Conservation (phyloP, 176 grass and related monocot species). For the Elymus sibiricus region DNA sequence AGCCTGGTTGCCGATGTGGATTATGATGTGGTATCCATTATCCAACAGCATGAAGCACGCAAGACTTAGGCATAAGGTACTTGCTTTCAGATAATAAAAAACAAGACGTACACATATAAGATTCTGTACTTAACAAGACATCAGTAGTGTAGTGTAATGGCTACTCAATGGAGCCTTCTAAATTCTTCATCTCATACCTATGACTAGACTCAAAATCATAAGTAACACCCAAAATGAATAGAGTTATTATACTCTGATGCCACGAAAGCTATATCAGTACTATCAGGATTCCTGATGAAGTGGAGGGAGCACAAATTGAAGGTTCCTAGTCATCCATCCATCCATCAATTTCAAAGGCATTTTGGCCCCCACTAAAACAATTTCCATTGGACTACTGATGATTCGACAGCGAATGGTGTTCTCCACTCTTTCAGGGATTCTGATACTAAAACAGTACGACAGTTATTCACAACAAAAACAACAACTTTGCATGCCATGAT, state of each 20-base stretch:
- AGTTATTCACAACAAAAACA: background rate
- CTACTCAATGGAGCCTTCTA: background rate
- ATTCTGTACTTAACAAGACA: constrained; percentile 15
- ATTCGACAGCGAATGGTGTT: constrained; percentile 11
- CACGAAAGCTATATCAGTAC: constrained; percentile 14
- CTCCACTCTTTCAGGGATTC: constrained; percentile 46
- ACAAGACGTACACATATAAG: background rate
- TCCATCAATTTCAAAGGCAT: background rate
- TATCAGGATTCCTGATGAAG: constrained; percentile 6
- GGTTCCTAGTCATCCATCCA: background rate
- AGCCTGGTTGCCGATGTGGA: constrained; percentile 20
- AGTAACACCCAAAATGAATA: background rate
- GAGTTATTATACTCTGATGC: background rate
- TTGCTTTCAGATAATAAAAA: background rate
- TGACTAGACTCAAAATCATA: background rate
- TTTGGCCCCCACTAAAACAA: background rate
- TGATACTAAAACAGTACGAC: constrained; percentile 11
- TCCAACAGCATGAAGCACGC: background rate
- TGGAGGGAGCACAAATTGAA: constrained; percentile 34
- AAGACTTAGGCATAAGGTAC: constrained; percentile 4
- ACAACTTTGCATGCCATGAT: background rate
- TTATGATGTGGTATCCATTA: constrained; percentile 34
- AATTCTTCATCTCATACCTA: background rate
- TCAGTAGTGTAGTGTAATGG: constrained; percentile 9
- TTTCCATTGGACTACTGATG: constrained; percentile 4